Evolutionary conservation across 129 eudicot species (phyloP), one percentile per base, ranked within the genome.

Genomic region (Chrysanthemum makinoi): DNA sequence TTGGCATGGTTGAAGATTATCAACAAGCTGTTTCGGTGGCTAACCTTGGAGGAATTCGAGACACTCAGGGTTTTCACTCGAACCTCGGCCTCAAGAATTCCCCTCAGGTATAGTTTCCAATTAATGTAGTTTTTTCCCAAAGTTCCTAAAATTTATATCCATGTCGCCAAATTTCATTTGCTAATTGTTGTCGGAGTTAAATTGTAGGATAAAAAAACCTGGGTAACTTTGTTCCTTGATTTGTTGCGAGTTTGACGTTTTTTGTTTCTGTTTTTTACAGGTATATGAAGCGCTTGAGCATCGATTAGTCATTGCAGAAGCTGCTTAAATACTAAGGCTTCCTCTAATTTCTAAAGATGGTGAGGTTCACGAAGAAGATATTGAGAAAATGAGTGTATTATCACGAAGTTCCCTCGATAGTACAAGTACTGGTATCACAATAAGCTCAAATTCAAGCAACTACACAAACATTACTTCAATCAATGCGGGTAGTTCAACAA

Each of bases 221-320:
- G 46, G 10, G 46, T 7, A 39, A 39, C 46, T 7, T 39, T 7
- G 46, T 39, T 15, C 57, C 13, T 1, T 52, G 7, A 52, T 15
- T 52, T 9, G 19, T 4, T 33, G 15, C 12, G 16, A 24, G 62
- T 12, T 24, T 63, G 19, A 4, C 35, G 2, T 53, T 26, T 64
- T 2, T 11, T 1, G 18, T 57, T 67, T 14, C 44, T 15, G n/a
- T 26, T 26, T 12, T 16, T 10, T 73, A 24, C 77, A 94, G 98
- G 97, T 94, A 66, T 95, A 88, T n/a, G 96, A 95, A 83, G 85
- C 97, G n/a, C 89, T 95, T 72, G 99, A 95, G 83, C 99, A 95
- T 81, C 87, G 97, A n/a, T 83, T 95, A 75, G 87, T 86, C 62
- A 96, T 95, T 73, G 96, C 99, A 58, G 99, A 95, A 91, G 97